Evolutionary conservation across 805 yeast species (phyloP).

Genomic region (Pichia thaimueangensis): DNA sequence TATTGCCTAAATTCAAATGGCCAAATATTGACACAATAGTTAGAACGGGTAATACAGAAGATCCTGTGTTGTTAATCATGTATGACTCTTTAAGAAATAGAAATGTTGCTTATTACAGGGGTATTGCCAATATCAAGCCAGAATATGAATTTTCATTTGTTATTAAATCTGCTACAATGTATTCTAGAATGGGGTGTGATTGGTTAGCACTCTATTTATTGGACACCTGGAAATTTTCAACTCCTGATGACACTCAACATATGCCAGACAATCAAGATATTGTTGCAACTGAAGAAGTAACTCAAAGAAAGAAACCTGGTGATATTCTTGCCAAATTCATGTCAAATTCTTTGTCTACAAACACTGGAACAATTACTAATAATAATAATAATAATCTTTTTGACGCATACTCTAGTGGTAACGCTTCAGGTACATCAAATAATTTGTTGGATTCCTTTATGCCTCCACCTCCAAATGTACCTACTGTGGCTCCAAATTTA

Average conservation of each 20-base stretch:
- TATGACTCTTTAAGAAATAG: conserved; percentile 56
- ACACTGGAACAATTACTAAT: not conserved
- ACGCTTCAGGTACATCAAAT: not conserved
- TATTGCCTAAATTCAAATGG: conserved; percentile 24
- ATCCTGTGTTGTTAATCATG: conserved; percentile 70
- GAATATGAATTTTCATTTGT: conserved; percentile 55
- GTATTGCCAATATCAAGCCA: conserved; percentile 39
- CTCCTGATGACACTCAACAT: not conserved
- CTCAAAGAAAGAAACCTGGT: conserved; percentile 10
- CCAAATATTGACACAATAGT: conserved; percentile 37
- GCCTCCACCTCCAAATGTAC: not conserved
- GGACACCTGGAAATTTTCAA: conserved; percentile 58
- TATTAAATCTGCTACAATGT: conserved; percentile 56
- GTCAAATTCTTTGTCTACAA: not conserved
- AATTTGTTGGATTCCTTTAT: not conserved
- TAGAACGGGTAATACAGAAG: conserved; percentile 40
- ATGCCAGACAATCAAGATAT: not conserved
- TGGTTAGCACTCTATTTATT: conserved; percentile 58
- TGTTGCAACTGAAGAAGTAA: not conserved
- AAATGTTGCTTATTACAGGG: conserved; percentile 42
- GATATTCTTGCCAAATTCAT: conserved; percentile 15
- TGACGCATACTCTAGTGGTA: too few relatives aligned
- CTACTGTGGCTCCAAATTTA: not conserved
- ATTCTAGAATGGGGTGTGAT: conserved; percentile 89
- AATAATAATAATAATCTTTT: too few relatives aligned